phyloP scores from a whole-genome alignment of 441 rosid species.

The Gossypium davidsonii region DNA sequence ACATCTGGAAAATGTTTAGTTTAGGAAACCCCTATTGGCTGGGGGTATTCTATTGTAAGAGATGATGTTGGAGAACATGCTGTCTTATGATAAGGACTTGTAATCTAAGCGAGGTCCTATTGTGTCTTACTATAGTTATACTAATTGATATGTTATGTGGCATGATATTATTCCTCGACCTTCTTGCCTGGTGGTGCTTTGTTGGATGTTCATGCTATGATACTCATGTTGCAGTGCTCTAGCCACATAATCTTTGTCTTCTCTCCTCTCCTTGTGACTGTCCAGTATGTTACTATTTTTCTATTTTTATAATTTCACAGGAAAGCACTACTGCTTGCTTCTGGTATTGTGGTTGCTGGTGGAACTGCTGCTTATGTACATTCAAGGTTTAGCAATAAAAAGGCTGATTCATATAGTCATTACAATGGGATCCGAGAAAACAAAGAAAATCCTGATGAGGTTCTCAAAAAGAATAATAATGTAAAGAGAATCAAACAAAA shows the following conservation, averaged over 20 bases:
- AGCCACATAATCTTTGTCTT: neutral
- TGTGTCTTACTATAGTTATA: neutral
- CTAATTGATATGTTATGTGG: neutral
- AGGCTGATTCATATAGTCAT: conserved; percentile 32
- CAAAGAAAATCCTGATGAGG: conserved; percentile 33
- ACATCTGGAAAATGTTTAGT: neutral
- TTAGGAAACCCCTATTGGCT: neutral
- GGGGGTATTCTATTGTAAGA: neutral
- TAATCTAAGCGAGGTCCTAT: neutral
- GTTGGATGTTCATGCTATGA: neutral
- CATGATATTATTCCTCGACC: neutral
- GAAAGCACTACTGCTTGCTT: conserved; percentile 74
- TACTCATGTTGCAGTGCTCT: neutral
- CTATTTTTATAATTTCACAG: conserved; percentile 29
- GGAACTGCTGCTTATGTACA: conserved; percentile 78
- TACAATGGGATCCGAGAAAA: conserved; percentile 48
- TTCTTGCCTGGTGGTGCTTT: neutral
- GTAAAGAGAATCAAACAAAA: conserved; percentile 36
- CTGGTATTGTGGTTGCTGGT: conserved; percentile 79
- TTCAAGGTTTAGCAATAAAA: conserved; percentile 42
- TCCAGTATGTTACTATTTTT: neutral
- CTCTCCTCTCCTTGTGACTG: neutral
- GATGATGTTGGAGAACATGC: conserved; percentile 2
- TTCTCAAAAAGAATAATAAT: conserved; percentile 28
- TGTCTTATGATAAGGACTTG: neutral